Conservation (phyloP, 345 rosid species). For the Eutrema yunnanense region DNA sequence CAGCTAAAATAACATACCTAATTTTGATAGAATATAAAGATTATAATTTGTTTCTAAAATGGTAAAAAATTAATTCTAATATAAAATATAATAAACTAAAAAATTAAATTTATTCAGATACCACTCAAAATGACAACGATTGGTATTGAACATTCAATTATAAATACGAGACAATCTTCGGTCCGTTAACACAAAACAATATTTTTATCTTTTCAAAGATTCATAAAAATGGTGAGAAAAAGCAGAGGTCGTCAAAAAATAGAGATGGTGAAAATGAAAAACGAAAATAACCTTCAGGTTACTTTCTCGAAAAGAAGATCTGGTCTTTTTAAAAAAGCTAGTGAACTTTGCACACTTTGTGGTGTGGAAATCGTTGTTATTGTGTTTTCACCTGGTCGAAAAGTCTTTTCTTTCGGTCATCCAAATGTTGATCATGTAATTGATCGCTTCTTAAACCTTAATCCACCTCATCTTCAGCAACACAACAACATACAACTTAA, state of each 20-base stretch:
- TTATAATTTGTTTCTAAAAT: not conserved
- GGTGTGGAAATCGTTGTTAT: conserved; percentile 6
- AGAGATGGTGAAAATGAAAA: conserved; percentile 20
- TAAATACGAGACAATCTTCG: not conserved
- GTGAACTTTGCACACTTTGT: conserved; percentile 24
- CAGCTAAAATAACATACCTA: not conserved
- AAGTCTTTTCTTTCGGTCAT: conserved; percentile 59
- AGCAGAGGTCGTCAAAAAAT: conserved; percentile 24
- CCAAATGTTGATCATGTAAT: conserved; percentile 37
- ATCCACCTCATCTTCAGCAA: not conserved
- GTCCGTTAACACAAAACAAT: not conserved
- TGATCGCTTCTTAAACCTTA: conserved; percentile 26
- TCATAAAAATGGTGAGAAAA: conserved; percentile 30
- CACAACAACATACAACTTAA: conserved; percentile 3
- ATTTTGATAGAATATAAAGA: conserved; percentile 1
- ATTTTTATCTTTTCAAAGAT: not conserved
- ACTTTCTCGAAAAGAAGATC: conserved; percentile 26
- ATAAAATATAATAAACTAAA: not conserved
- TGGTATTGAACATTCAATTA: not conserved
- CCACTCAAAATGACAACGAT: not conserved
- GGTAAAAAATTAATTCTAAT: not conserved
- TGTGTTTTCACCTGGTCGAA: conserved; percentile 26
- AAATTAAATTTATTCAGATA: not conserved
- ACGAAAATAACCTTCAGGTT: conserved; percentile 15
- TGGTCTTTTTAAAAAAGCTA: conserved; percentile 26